phyloP scores from a whole-genome alignment of 768 basidiomycete genomes.

The Clavulina sp. region DNA sequence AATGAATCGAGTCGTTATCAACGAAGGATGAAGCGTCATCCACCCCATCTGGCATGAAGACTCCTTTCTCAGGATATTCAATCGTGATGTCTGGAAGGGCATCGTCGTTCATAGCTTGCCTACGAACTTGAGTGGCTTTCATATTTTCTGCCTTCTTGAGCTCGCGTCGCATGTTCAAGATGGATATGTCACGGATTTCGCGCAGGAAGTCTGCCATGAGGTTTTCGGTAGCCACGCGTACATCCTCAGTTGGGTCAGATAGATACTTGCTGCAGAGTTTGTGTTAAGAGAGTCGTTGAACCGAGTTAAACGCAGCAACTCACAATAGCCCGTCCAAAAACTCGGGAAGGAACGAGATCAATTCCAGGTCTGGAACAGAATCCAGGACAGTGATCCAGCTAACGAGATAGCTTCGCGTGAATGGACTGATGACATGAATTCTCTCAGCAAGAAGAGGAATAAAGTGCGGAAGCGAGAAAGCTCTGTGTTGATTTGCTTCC shows the following conservation, averaged over 20 bases:
- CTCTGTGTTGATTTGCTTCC: slow-evolving; percentile 35
- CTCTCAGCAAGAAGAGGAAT: slow-evolving; percentile 86
- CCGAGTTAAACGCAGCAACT: slow-evolving; percentile 18
- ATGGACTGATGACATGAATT: slow-evolving; percentile 88
- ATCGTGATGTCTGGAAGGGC: slow-evolving; percentile 40
- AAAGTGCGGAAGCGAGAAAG: slow-evolving; percentile 88
- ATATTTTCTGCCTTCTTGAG: slow-evolving; percentile 18
- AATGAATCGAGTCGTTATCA: not conserved
- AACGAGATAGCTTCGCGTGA: slow-evolving; percentile 90
- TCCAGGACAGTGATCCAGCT: slow-evolving; percentile 93
- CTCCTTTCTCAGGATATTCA: slow-evolving; percentile 38
- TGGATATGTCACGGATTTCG: slow-evolving; percentile 74
- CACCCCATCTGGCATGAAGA: not conserved
- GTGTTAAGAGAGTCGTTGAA: not conserved
- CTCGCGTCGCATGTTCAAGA: slow-evolving; percentile 49
- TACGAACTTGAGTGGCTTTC: not conserved
- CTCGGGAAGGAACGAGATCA: slow-evolving; percentile 86
- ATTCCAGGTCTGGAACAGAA: slow-evolving; percentile 89
- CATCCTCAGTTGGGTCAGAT: slow-evolving; percentile 87
- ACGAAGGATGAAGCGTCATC: not conserved
- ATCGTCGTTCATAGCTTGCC: slow-evolving; percentile 22
- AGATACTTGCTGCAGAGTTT: slow-evolving; percentile 59
- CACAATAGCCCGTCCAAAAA: slow-evolving; percentile 87
- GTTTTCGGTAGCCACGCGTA: slow-evolving; percentile 78
- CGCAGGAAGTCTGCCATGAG: slow-evolving; percentile 76